Evolutionary conservation across 192 early-diverging fungal genomes (phyloP), one percentile per base, ranked within the genome.

Genomic region (Coemansia sp.): DNA sequence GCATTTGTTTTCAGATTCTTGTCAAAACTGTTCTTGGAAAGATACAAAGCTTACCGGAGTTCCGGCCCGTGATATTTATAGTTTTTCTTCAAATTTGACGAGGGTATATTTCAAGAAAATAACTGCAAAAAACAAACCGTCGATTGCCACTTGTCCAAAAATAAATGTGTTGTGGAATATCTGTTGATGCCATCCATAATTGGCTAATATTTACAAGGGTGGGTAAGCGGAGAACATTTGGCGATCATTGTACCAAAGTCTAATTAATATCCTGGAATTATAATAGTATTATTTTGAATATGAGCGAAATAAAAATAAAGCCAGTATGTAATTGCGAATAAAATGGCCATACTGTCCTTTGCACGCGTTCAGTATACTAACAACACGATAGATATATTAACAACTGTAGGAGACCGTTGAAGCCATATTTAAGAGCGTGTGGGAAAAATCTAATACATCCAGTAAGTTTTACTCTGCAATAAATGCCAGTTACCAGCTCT

Each of bases 381-480:
- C 3, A 7, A 5, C 48, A 51, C 26, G 6, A 15, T 8, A 51
- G 26, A 20, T 46, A 0, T n/a, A 18, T 46, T 20, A 20, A 18
- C 20, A 58, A 25, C 37, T 70, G 25, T 74, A 74, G 70, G 79
- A 81, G 45, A 62, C 73, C 2, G 16, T 81, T 7, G 73, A 81
- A 23, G 70, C 79, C 29, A 75, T 81, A 59, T 81, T 75, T 64
- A 81, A 81, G 57, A 33, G 49, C 6, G 73, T 55, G 13, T 81
- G 79, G 79, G 68, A 62, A 42, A 72, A 70, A 12, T 42, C 73
- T 21, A 75, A 75, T 39, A 81, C 79, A 0, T 66, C 48, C 10
- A 75, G 72, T 75, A 80, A 52, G 66, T 66, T 4, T 7, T 2
- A 37, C n/a, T n/a, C n/a, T 20, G 45, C 53, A 16, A 0, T 21